Base-by-base conservation (phyloP, 208 protist genomes). In the Trypanosoma avium region DNA sequence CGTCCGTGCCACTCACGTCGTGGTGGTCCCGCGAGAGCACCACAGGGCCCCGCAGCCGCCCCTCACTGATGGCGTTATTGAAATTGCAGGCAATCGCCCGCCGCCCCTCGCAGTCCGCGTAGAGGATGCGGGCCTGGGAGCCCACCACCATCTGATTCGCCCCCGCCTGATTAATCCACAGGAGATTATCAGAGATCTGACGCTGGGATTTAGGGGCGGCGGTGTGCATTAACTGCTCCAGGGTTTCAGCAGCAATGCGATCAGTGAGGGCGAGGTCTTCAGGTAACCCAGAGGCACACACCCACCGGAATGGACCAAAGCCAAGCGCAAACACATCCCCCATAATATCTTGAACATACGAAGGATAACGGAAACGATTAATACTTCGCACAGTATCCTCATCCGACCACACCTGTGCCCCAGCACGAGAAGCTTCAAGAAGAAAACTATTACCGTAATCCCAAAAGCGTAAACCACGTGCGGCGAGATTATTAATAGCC, bases 341-440 rank as follows among this genome's bases (percentile, higher is more conserved):
- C 88, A 96, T 96, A 53, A 96, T 94, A 61, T 96, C 91, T 72
- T 96, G 68, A 29, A 96, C 88, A 53, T 96, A 96, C 10, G 77
- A 86, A 22, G 90, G 90, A 54, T 95, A 96, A 30, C 57, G 65
- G 52, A 95, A 96, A 4, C 73, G 59, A 46, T 70, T 70, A 21
- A 70, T 62, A 26, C 56, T 64, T 0, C 64, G 53, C 15, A 70
- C 49, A n/a, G 30, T 83, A 21, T 77, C 76, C 15, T 85, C 60
- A 2, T 56, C 27, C 4, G 79, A 43, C 29, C 75, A 70, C 24
- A 96, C 74, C 35, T 90, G 64, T 0, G 86, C 90, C 0, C 81
- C 78, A 4, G 90, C 90, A 58, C 80, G 65, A 32, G 64, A 70
- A 12, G 84, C 79, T 43, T 95, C 74, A 30, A 87, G 58, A 15